phyloP scores from a whole-genome alignment of 2,329 filamentous ascomycete genomes.

The Aureobasidium sp. region DNA sequence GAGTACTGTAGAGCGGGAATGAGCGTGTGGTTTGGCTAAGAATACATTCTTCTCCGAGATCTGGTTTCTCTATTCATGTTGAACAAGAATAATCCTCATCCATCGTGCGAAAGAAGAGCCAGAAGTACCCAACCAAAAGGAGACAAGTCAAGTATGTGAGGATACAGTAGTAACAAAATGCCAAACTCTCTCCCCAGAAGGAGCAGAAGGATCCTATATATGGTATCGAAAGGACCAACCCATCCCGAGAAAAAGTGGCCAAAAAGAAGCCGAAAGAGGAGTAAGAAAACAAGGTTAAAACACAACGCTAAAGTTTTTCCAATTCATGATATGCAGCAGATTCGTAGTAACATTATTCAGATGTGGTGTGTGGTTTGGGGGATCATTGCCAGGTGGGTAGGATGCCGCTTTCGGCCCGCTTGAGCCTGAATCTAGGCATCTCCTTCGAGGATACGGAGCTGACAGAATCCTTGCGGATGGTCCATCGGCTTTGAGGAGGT shows the following conservation, averaged over 20 bases:
- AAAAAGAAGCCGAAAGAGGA: background rate
- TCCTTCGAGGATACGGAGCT: slow-evolving; percentile 2
- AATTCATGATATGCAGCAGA: slow-evolving; percentile 2
- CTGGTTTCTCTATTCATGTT: background rate
- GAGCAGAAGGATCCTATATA: background rate
- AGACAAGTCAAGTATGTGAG: background rate
- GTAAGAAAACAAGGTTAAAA: background rate
- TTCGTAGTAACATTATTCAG: slow-evolving; percentile 3
- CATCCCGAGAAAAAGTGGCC: background rate
- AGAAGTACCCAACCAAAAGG: background rate
- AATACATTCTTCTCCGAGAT: slow-evolving; percentile 2
- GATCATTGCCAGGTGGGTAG: background rate
- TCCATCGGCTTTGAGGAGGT: background rate
- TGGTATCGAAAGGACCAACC: background rate
- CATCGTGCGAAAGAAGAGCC: background rate
- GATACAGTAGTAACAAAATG: background rate
- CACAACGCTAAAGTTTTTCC: slow-evolving; percentile 7
- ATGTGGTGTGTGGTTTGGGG: background rate
- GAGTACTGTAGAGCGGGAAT: background rate
- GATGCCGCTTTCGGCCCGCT: background rate
- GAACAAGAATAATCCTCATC: background rate
- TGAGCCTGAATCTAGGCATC: slow-evolving; percentile 3
- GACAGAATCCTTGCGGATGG: slow-evolving; percentile 6
- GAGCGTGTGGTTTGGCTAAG: background rate
- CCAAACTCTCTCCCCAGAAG: background rate